A percentile compares a stretch with the other conserved stretches of the same genome.
phyloP scores from a whole-genome alignment of 306 rosid species.

The Adenanthera pavonina region DNA sequence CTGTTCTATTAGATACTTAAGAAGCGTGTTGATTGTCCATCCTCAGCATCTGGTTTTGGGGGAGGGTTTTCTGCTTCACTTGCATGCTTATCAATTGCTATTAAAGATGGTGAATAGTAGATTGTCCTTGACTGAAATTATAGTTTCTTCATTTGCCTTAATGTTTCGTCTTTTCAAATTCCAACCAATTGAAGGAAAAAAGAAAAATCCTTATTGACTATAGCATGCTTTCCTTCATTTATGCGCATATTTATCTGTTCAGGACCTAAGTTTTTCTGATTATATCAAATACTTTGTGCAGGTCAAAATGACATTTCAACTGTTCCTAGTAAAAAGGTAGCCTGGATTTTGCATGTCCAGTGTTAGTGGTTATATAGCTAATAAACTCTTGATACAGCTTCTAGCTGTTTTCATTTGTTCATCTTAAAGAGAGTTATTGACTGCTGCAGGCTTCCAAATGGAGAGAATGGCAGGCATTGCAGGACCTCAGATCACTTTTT shows the following conservation, averaged over 20 bases:
- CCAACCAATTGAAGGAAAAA: background rate
- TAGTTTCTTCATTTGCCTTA: background rate
- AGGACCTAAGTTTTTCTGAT: constrained; percentile 24
- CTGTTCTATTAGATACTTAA: no score
- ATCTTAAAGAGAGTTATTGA: constrained; percentile 16
- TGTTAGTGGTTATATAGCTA: constrained; percentile 23
- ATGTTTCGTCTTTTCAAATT: background rate
- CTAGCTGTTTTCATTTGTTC: constrained; percentile 27
- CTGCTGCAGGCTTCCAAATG: constrained; percentile 66
- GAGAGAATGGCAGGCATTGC: constrained; percentile 70
- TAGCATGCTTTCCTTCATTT: constrained; percentile 18
- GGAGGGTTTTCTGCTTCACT: no score
- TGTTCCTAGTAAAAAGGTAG: constrained; percentile 58
- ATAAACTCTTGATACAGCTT: constrained; percentile 2
- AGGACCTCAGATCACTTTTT: constrained; percentile 69
- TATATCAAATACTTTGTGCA: constrained; percentile 52
- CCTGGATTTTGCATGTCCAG: constrained; percentile 15
- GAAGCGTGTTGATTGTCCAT: no score
- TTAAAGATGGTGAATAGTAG: background rate
- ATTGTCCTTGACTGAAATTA: constrained; percentile 4
- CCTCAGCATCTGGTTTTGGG: no score
- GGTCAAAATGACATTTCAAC: constrained; percentile 55
- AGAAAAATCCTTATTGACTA: background rate
- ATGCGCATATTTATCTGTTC: background rate
- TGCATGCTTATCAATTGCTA: no score